Evolutionary conservation across 129 eudicot genomes (phyloP).

Genomic region (Flaveria linearis): DNA sequence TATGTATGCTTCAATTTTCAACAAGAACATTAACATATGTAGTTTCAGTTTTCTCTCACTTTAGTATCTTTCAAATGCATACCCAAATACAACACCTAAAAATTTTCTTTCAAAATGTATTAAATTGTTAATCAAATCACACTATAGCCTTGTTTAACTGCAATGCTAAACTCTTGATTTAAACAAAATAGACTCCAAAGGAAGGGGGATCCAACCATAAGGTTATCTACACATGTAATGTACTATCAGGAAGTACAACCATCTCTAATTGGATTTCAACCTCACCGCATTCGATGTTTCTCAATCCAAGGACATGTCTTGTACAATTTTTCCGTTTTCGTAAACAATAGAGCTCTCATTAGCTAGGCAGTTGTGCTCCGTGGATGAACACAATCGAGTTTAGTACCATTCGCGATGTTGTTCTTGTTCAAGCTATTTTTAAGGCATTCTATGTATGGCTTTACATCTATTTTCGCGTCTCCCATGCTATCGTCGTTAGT

Average conservation of each 20-base stretch:
- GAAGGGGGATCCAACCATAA: not conserved
- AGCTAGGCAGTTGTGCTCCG: conserved; percentile 28
- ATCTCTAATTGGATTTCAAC: conserved; percentile 53
- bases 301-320: conserved; percentile 51
- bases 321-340: conserved; percentile 48
- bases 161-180: not conserved
- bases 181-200: not conserved
- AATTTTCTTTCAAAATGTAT: not conserved
- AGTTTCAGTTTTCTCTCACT: too few relatives aligned
- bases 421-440: conserved; percentile 46
- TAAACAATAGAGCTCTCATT: conserved; percentile 47
- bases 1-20: too few relatives aligned
- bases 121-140: too few relatives aligned
- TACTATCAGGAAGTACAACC: conserved; percentile 46
- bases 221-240: conserved; percentile 20
- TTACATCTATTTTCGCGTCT: conserved; percentile 48
- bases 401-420: conserved; percentile 52
- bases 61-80: not conserved
- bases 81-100: not conserved
- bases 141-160: not conserved
- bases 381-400: conserved; percentile 48
- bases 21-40: too few relatives aligned
- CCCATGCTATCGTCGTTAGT: conserved; percentile 68
- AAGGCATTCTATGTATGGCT: conserved; percentile 54
- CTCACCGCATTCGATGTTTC: conserved; percentile 50